Evolutionary conservation across 2,329 filamentous ascomycete genomes (phyloP), one percentile per base, ranked within the genome.

Genomic region (Monilinia vaccinii-corymbosi): DNA sequence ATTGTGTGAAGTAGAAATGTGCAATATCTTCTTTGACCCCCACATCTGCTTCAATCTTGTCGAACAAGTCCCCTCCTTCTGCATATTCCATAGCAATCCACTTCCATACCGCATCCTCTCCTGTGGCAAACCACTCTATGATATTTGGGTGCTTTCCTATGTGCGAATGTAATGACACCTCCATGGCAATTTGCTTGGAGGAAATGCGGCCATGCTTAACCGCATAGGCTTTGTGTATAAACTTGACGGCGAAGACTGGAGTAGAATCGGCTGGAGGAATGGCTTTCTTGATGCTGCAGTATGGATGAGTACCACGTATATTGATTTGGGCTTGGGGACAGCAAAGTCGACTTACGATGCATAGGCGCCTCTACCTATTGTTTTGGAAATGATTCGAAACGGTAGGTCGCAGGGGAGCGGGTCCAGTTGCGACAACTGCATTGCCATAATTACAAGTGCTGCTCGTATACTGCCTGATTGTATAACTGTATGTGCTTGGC

Each of bases 11-110:
- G 77, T 97, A 99, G 63, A 97, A 84, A 72, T 99, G 95, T 38
- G 94, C 93, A 71, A 99, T 91, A 72, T 97, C 90, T 73, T 96
- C 86, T 8, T 87, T 84, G n/a, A 97, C 91, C 51, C 94, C 94
- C 48, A 93, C 89, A 73, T 99, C 94, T 21, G 94, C 92, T 76
- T 99, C 95, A 68, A 99, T 97, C 78, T 99, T 99, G 83, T 99
- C 94, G 73, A 99, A 99, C 9, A 99, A 80, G 72, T 99, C 94
- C 13, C 94, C 94, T 46, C 94, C 94, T 68, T 95, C 90, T 49
- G 94, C 94, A 67, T 90, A 87, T 74, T 99, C 94, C 91, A 99
- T 97, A 44, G 92, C 93, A 68, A 99, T 96, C 94, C 94, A 99
- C 67, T 89, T 84, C 93, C 94, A 99, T 21, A 86, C 76, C 0